phyloP scores from a whole-genome alignment of 2,329 filamentous ascomycete species.

The Penicillium crustosum region DNA sequence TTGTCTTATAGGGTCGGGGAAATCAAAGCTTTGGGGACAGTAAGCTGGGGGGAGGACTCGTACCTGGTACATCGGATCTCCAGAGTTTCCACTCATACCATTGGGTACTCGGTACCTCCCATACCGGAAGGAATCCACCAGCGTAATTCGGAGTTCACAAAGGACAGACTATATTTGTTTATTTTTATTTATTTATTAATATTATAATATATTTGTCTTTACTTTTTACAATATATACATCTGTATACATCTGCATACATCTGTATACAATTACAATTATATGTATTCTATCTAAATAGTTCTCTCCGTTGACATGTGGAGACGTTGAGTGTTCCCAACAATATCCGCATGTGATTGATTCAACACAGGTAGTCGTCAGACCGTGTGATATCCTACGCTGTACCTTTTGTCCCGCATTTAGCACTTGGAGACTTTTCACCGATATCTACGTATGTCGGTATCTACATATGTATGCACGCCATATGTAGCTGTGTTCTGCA shows the following conservation, averaged over 20 bases:
- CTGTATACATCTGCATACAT: no score
- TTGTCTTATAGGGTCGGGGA: conserved; percentile 23
- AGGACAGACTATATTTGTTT: no score
- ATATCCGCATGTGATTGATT: conserved; percentile 25
- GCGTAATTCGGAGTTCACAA: conserved; percentile 2
- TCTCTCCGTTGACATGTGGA: not conserved
- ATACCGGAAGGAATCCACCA: conserved; percentile 16
- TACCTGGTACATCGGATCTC: conserved; percentile 8
- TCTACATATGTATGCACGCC: not conserved
- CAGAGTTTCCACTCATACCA: conserved; percentile 21
- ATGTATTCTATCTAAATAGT: not conserved
- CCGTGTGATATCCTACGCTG: conserved; percentile 12
- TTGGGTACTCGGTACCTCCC: conserved; percentile 27
- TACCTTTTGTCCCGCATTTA: not conserved
- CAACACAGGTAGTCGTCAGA: conserved; percentile 26
- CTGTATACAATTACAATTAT: no score
- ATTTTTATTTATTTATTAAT: not conserved
- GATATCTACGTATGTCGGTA: not conserved
- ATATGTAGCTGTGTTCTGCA: not conserved
- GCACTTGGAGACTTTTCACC: not conserved
- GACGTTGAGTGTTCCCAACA: conserved; percentile 29
- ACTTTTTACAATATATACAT: not conserved
- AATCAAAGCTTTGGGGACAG: conserved; percentile 11
- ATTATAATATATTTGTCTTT: not conserved
- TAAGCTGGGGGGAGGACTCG: conserved; percentile 12